Evolutionary conservation across 129 eudicot species (phyloP).

Genomic region (Artemisia annua): DNA sequence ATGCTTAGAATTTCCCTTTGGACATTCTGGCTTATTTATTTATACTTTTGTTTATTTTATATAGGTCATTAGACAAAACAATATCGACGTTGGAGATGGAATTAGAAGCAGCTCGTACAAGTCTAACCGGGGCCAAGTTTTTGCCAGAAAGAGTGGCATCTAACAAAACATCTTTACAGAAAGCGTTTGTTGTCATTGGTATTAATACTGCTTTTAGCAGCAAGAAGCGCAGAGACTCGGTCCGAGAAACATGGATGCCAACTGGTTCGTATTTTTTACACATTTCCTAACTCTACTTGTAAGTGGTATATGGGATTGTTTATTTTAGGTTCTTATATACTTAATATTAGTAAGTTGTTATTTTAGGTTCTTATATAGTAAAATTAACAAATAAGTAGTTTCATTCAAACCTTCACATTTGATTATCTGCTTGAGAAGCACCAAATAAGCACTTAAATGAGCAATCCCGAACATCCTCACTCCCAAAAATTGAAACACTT

Average conservation of each 20-base stretch:
- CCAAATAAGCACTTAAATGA: no score
- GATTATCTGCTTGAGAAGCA: neutral
- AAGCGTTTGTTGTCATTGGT: constrained; percentile 73
- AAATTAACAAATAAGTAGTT: neutral
- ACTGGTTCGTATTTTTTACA: constrained; percentile 39
- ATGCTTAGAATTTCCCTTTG: neutral
- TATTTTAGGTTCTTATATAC: no score
- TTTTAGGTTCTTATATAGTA: no score
- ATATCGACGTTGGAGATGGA: constrained; percentile 57
- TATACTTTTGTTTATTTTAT: neutral
- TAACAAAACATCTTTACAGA: constrained; percentile 30
- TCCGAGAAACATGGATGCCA: constrained; percentile 91
- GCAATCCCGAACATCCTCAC: no score
- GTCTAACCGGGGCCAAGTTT: constrained; percentile 24
- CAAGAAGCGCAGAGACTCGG: constrained; percentile 74
- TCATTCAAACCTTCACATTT: neutral
- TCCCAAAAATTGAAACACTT: no score
- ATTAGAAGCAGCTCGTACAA: constrained; percentile 39
- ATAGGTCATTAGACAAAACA: constrained; percentile 54
- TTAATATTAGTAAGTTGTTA: no score
- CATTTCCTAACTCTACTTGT: neutral
- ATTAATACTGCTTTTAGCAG: constrained; percentile 87
- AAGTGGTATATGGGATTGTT: no score
- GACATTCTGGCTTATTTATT: neutral
- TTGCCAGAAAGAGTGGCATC: constrained; percentile 18